A percentile compares a stretch with the other conserved stretches of the same genome.
Evolutionary conservation across 2,329 filamentous ascomycete genomes (phyloP).

Genomic region (Davidsoniella australis): DNA sequence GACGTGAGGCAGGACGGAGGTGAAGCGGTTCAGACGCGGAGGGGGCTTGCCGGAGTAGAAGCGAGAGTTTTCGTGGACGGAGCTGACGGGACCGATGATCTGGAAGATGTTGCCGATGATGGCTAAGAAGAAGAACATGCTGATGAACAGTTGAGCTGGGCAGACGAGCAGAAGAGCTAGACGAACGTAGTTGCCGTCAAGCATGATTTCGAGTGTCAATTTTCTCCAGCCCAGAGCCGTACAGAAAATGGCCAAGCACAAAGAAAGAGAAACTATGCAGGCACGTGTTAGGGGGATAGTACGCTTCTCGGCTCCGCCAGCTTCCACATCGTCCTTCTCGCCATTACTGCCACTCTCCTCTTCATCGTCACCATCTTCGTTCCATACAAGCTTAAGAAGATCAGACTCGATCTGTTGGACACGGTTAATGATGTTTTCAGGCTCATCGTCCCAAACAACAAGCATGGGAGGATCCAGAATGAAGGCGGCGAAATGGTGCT

Average conservation of each 20-base stretch:
- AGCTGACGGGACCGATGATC: slow-evolving; percentile 31
- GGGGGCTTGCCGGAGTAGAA: slow-evolving; percentile 26
- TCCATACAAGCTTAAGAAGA: slow-evolving; percentile 43
- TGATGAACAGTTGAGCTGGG: slow-evolving; percentile 41
- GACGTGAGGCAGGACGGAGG: slow-evolving; percentile 23
- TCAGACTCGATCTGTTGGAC: slow-evolving; percentile 33
- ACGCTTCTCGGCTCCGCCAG: slow-evolving; percentile 26
- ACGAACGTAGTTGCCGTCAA: slow-evolving; percentile 36
- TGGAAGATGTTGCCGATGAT: slow-evolving; percentile 25
- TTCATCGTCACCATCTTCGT: slow-evolving; percentile 24
- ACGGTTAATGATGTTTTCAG: slow-evolving; percentile 35
- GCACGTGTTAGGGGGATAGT: slow-evolving; percentile 38
- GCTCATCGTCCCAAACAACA: slow-evolving; percentile 48
- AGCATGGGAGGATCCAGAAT: slow-evolving; percentile 39
- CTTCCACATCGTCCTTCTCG: slow-evolving; percentile 29
- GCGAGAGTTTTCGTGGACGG: slow-evolving; percentile 26
- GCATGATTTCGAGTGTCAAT: slow-evolving; percentile 34
- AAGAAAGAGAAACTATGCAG: slow-evolving; percentile 32
- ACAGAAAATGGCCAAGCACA: slow-evolving; percentile 33
- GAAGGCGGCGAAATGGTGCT: slow-evolving; percentile 50
- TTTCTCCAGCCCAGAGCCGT: slow-evolving; percentile 39
- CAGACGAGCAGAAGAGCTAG: slow-evolving; percentile 34
- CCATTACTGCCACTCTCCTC: slow-evolving; percentile 16
- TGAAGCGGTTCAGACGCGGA: slow-evolving; percentile 18
- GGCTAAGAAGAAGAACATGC: slow-evolving; percentile 31